Evolutionary conservation across 1,284 basidiomycete species (phyloP).

Genomic region (Gomphus bonarii): DNA sequence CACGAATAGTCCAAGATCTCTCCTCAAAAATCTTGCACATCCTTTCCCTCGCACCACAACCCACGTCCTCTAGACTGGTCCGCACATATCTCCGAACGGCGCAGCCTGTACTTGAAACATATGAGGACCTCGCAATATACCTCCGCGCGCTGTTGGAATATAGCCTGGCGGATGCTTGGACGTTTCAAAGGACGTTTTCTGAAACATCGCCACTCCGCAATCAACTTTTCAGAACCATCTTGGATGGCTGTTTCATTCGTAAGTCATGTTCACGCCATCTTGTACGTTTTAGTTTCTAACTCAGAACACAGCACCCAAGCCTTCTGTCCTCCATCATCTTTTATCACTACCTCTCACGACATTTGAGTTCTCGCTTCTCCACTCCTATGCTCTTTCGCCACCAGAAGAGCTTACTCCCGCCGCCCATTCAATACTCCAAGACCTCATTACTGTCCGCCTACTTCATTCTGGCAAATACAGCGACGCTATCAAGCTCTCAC

Average conservation of each 20-base stretch:
- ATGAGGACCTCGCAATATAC: slow-evolving; percentile 58
- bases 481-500: slow-evolving; percentile 40
- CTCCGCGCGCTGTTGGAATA: slow-evolving; percentile 51
- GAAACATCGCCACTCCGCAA: slow-evolving; percentile 41
- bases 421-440: slow-evolving; percentile 57
- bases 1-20: slow-evolving; percentile 62
- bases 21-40: slow-evolving; percentile 65
- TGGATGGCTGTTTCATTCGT: slow-evolving; percentile 63
- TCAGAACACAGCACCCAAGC: slow-evolving; percentile 38
- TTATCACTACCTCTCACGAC: slow-evolving; percentile 47
- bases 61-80: slow-evolving; percentile 36
- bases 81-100: slow-evolving; percentile 60
- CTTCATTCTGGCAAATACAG: slow-evolving; percentile 66
- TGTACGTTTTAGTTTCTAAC: slow-evolving; percentile 19
- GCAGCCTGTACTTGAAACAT: slow-evolving; percentile 55
- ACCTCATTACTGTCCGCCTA: slow-evolving; percentile 72
- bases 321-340: slow-evolving; percentile 20
- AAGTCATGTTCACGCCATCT: slow-evolving; percentile 22
- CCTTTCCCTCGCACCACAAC: slow-evolving; percentile 41
- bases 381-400: slow-evolving; percentile 46
- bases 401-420: slow-evolving; percentile 35
- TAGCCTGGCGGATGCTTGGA: slow-evolving; percentile 60
- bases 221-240: slow-evolving; percentile 46
- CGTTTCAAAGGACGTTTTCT: slow-evolving; percentile 56
- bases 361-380: slow-evolving; percentile 50